phyloP scores from a whole-genome alignment of 1,284 basidiomycete genomes.

The Porodaedalea pini region DNA sequence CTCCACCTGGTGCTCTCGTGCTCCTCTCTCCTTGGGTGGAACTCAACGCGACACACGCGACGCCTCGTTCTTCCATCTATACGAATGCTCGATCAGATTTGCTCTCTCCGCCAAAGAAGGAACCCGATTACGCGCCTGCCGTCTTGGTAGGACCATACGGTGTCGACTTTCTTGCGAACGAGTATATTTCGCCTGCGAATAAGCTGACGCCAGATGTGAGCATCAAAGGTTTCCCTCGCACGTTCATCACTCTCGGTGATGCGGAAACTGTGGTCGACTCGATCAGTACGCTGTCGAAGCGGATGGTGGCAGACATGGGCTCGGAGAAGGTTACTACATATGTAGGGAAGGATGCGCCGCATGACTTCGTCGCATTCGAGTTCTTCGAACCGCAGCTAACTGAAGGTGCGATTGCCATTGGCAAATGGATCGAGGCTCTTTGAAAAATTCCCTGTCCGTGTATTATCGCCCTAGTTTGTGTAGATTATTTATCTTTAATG shows the following conservation, averaged over 20 bases:
- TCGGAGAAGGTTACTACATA: conserved; percentile 20
- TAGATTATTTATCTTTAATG: too few relatives aligned
- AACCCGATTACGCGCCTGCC: neutral
- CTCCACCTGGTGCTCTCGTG: conserved; percentile 48
- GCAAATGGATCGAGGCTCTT: too few relatives aligned
- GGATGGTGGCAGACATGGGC: conserved; percentile 34
- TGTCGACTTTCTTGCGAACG: conserved; percentile 38
- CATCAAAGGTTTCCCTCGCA: conserved; percentile 52
- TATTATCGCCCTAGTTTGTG: too few relatives aligned
- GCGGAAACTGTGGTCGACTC: conserved; percentile 51
- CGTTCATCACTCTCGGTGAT: conserved; percentile 51
- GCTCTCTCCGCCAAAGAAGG: neutral
- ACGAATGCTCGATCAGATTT: conserved; percentile 19
- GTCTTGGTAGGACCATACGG: conserved; percentile 32
- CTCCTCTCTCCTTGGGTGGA: conserved; percentile 60
- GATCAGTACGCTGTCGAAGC: conserved; percentile 41
- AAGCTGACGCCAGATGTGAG: conserved; percentile 30
- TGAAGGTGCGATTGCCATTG: too few relatives aligned
- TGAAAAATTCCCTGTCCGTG: too few relatives aligned
- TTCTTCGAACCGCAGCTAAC: too few relatives aligned
- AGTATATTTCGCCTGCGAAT: conserved; percentile 56
- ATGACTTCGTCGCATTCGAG: too few relatives aligned
- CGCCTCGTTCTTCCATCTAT: conserved; percentile 31
- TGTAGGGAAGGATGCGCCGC: too few relatives aligned
- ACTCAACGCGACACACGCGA: conserved; percentile 36